These are phyloP conservation scores for Globisporangium middletonii DNA, from an alignment of 352 stramenopile genomes.

Conservation along the genomic window DNA sequence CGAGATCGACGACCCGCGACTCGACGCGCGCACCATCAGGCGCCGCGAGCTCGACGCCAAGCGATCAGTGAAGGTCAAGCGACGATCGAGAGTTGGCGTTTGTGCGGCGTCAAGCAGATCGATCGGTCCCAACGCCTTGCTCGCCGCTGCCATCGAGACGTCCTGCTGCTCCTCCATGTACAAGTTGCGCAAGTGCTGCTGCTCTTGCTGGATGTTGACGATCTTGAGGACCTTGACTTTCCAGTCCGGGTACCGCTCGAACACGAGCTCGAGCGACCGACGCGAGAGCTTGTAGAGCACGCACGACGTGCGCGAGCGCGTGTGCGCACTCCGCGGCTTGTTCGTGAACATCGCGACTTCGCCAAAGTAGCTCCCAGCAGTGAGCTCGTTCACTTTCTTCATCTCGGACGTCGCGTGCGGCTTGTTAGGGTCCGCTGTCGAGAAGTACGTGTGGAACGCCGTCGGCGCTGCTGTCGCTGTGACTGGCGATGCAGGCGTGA, in stretches of 20 bases:
- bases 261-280: constrained; percentile 35
- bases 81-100: background rate
- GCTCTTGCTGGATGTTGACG: constrained; percentile 24
- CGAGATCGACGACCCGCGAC: constrained; percentile 1
- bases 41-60: background rate
- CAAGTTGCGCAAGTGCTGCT: constrained; percentile 12
- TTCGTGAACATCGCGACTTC: constrained; percentile 35
- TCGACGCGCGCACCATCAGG: background rate
- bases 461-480: constrained; percentile 5
- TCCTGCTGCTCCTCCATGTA: constrained; percentile 17
- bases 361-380: constrained; percentile 29
- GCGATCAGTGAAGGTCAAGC: background rate
- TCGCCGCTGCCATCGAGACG: constrained; percentile 2
- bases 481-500: background rate
- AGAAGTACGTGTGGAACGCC: too few relatives aligned
- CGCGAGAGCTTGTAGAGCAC: constrained; percentile 40
- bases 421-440: background rate
- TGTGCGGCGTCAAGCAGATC: constrained; percentile 19
- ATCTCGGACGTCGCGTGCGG: background rate
- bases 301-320: constrained; percentile 32
- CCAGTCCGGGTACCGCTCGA: constrained; percentile 38
- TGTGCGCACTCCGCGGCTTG: constrained; percentile 25
- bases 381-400: constrained; percentile 32
- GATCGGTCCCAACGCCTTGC: constrained; percentile 9
- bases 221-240: constrained; percentile 38